Percentiles rank a stretch among this genome's conserved stretches.
phyloP scores from a whole-genome alignment of 441 rosid species.

The Syzygium syzygioides region DNA sequence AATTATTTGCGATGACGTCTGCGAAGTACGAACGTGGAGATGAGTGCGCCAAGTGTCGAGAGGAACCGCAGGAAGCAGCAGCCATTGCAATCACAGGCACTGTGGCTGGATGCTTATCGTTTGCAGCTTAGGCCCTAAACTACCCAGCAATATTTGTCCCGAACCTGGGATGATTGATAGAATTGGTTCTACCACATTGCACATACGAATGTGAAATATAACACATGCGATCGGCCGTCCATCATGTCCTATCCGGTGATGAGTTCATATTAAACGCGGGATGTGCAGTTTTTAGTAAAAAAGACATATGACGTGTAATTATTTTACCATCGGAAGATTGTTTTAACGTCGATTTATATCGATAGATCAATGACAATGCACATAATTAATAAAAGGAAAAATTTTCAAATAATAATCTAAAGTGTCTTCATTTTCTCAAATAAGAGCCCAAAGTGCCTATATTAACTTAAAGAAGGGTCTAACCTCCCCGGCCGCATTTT shows the following conservation, averaged over 20 bases:
- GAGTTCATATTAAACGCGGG: neutral
- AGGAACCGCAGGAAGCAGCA: neutral
- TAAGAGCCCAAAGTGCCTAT: no score
- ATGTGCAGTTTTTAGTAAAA: neutral
- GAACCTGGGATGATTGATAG: neutral
- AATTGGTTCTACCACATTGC: neutral
- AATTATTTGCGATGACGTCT: neutral
- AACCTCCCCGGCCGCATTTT: no score
- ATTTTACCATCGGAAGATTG: neutral
- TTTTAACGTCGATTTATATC: rapidly evolving
- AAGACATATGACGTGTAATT: no score
- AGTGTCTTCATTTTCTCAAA: no score
- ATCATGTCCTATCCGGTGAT: neutral
- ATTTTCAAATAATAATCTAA: no score
- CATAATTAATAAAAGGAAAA: no score
- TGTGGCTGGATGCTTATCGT: neutral
- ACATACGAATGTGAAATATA: neutral
- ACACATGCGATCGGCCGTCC: rapidly evolving
- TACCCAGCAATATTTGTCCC: neutral
- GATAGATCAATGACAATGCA: neutral
- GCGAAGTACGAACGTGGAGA: neutral
- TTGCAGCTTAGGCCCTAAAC: neutral
- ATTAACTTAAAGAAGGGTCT: no score
- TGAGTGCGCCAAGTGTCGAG: neutral
- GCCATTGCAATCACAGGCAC: neutral